Base-by-base conservation (phyloP, 78 protist genomes). In the Dictyostelium brefeldianum region DNA sequence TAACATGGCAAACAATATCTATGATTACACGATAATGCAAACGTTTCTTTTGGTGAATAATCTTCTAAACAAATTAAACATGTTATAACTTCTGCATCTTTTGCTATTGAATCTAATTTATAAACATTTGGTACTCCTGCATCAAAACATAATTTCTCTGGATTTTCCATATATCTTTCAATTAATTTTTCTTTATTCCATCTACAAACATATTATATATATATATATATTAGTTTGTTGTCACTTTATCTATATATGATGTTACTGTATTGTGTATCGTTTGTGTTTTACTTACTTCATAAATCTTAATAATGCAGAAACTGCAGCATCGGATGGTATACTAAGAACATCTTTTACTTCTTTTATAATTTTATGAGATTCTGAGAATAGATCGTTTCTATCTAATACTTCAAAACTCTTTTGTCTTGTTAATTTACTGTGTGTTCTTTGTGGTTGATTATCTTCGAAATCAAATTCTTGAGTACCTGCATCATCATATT, bases 141-240 rank as follows among this genome's bases (percentile, higher is more conserved):
- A 59, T 77, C 80, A 22, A 47, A 18, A 80, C 89, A 81, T 47
- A 83, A 57, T 78, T 74, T 81, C 56, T 94, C 91, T 53, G 93
- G 79, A 77, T 81, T 83, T 47, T 94, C 96, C 89, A 94, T 65
- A 80, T 57, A 94, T 75, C 84, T 67, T 67, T 94, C 94, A 48
- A 94, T 79, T 80, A 94, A 81, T 36, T 94, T 94, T 46, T 94
- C 96, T 75, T 94, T 94, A 43, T 94, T 94, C 96, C 96, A 94
- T 70, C 96, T 93, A n/a, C n/a, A n/a, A n/a, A n/a, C n/a, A n/a
- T n/a, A n/a, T n/a, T n/a, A 7, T 15, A 1, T 15, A n/a, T 59
- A 18, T 1, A 9, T 29, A 65, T 65, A 65, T 29, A 65, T n/a
- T 65, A 18, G 8, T 65, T 27, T 65, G 7, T 65, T 27, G n/a